Base-by-base conservation (phyloP, 495 filamentous ascomycete species). In the Aspergillus indologenus region DNA sequence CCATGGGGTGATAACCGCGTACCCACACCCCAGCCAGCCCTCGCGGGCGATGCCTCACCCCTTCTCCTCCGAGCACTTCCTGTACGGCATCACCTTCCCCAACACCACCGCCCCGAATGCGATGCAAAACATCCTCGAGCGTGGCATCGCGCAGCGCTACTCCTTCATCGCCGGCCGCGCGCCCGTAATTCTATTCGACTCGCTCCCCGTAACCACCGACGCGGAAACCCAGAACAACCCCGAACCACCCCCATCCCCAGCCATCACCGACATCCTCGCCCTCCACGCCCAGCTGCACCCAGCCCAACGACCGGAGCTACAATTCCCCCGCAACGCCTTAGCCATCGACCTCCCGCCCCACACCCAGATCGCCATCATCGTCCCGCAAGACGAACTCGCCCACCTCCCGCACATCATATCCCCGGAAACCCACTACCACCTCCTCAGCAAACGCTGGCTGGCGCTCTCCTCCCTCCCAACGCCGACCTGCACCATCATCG, bases 361-460 rank as follows among this genome's bases (percentile, higher is more conserved):
- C 12, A 34, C 45, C 5, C 45, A 45, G 7, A 34, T 55, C 9
- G 58, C 51, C 20, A 21, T 56, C 6, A 22, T 49, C 18, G 20
- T 51, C 0, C 58, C 58, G 11, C 45, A 42, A 14, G 58, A 56
- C 46, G 18, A 53, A 8, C 9, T 61, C 5, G 22, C 52, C 34
- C 52, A 56, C 14, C 23, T 56, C 9, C 53, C 53, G 20, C 58
- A 61, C 18, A 20, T 56, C 20, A 24, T 43, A 1, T 4, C 24
- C 11, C 53, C 58, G 18, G 34, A 56, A 14, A 26, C 22, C 1
- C 58, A 61, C 34, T 61, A 61, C 42, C 21, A 56, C 1, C 19
- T 56, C 7, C 53, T 56, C 14, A 56, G 53, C 5, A 61, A 61
- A 29, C 52, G 58, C n/a, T 53, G 58, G 15, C 58, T 56, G 17